Base-by-base conservation (phyloP, 2,329 filamentous ascomycete species). In the Epichloe sibirici region DNA sequence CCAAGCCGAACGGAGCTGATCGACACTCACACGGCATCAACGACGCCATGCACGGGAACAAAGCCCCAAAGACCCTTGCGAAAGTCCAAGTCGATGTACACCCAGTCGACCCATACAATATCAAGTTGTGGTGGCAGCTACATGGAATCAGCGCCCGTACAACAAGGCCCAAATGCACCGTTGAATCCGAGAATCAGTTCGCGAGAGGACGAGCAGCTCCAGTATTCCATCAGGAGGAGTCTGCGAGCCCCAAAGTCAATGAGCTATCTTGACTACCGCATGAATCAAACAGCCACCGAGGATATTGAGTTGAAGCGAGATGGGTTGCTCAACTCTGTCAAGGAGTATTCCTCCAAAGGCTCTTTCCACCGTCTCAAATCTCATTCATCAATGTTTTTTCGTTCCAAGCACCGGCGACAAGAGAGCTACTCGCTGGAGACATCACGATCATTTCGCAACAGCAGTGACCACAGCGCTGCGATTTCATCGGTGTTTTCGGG, bases 41-140 rank as follows among this genome's bases (percentile, higher is more conserved):
- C 21, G 17, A 49, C 39, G 15, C 11, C 34, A 2, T 23, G 8
- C 7, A 21, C 76, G 3, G 67, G 68, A 34, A 71, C 73, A 13
- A 73, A 71, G 2, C 75, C 75, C 0, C 76, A 72, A 57, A 70
- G 72, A 46, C 72, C 68, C 31, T 63, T 82, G 43, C 75, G 76
- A 44, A 78, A 75, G 58, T 78, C 78, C 1, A 75, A 69, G 53
- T 82, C 79, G 0, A 75, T 81, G 74, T 71, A 77, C 55, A 65
- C 67, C 11, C 62, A 66, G 2, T 66, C 67, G 53, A 59, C 23
- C 51, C 53, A 35, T 55, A 58, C 43, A 45, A 55, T 17, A 53
- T 49, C 49, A 43, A 55, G 39, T 1, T 52, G 51, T 21, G 52
- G 46, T 9, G 25, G 39, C 15, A 50, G 47, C 40, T 42, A 49